Base-by-base conservation (phyloP, 2,329 filamentous ascomycete species). In the Aspergillus novoparasiticus region DNA sequence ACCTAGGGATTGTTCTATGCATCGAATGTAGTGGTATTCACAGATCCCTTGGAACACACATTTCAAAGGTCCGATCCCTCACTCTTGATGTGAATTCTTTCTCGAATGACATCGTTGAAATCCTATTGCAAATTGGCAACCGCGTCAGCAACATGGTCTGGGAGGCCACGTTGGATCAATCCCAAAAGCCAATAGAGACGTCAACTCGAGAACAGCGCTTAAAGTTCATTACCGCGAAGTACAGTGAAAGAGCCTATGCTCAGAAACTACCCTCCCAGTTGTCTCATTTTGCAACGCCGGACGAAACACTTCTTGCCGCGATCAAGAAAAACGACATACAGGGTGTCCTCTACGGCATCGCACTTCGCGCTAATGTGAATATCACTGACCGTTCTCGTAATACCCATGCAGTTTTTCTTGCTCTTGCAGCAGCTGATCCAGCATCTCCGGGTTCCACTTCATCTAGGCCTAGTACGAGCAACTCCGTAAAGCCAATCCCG, bases 21-120 rank as follows among this genome's bases (percentile, higher is more conserved):
- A 97, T 97, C 75, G 94, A 99, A 78, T 99, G 95, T 80, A 97
- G 94, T 75, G 95, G 95, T 66, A 97, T 99, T 65, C 95, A 99
- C 78, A 89, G 95, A 48, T 98, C 94, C 1, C 85, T 99, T 4
- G 95, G 95, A 14, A 99, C 95, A 1, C 95, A 99, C 77, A 97
- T 99, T 74, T 97, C 93, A 78, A 99, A 99, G 81, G 89, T 99
- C 46, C 91, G 95, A 59, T 98, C 95, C 14, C 85, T 99, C 48
- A 99, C 95, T 0, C 85, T 99, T 48, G 95, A 99, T 75, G 96
- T 96, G 69, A 94, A 92, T 59, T 97, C 94, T 0, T 99, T 99
- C 77, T 98, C 95, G 4, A 90, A 92, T 71, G 96, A 99, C 82
- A 96, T 98, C 75, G 91, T 99, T 76, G 96, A 99, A 75, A 86